phyloP scores from a whole-genome alignment of 2,329 filamentous ascomycete species.

The Didymella keratinophila region DNA sequence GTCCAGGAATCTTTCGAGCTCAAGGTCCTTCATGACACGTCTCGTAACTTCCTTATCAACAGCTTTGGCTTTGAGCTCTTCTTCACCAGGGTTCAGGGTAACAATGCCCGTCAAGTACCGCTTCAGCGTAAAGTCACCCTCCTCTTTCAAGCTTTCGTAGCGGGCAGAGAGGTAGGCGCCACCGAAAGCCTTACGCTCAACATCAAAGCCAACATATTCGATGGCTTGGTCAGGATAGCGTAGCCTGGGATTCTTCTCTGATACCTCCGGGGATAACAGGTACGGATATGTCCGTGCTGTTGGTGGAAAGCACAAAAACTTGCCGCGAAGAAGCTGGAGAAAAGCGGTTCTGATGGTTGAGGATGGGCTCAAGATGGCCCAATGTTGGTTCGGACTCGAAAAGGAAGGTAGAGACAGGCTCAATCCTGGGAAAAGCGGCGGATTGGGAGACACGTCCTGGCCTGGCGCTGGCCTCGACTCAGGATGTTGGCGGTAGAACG shows the following conservation, averaged over 20 bases:
- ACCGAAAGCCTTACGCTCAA: constrained; percentile 67
- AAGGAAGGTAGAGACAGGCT: constrained; percentile 73
- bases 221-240: constrained; percentile 73
- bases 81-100: constrained; percentile 76
- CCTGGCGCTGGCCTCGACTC: constrained; percentile 49
- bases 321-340: constrained; percentile 78
- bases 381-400: constrained; percentile 65
- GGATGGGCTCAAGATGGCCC: constrained; percentile 84
- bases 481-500: constrained; percentile 82
- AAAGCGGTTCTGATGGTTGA: constrained; percentile 83
- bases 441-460: constrained; percentile 63
- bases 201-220: constrained; percentile 89
- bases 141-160: constrained; percentile 87
- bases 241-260: constrained; percentile 59
- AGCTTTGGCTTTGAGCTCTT: constrained; percentile 53
- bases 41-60: constrained; percentile 61
- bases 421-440: constrained; percentile 75
- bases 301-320: constrained; percentile 78
- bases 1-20: constrained; percentile 71
- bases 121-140: constrained; percentile 82
- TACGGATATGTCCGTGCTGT: constrained; percentile 80
- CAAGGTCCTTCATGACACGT: constrained; percentile 73
- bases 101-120: constrained; percentile 86
- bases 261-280: constrained; percentile 69
- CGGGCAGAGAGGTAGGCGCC: constrained; percentile 84